Percentiles rank a stretch among this genome's conserved stretches.
Conservation (phyloP, 352 stramenopile species). For the Phytophthora boehmeriae region DNA sequence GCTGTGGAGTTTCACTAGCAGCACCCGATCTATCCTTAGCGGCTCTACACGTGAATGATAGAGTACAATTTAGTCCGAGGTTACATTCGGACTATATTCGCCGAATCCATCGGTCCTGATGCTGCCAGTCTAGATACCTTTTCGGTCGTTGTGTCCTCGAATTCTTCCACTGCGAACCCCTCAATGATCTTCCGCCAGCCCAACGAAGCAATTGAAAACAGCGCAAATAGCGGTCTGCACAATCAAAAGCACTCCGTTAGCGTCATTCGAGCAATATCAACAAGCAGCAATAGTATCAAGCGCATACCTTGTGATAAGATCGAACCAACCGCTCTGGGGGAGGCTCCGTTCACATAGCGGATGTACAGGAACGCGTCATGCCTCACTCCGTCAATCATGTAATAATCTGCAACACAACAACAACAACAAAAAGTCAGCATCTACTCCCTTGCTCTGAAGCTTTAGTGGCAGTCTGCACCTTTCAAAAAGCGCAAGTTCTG, state of each 20-base stretch:
- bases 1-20: conserved; percentile 11
- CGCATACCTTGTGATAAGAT: conserved; percentile 61
- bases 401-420: conserved; percentile 66
- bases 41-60: conserved; percentile 8
- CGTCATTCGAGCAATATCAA: conserved; percentile 9
- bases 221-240: conserved; percentile 49
- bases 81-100: conserved; percentile 26
- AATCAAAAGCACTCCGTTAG: conserved; percentile 14
- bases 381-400: conserved; percentile 82
- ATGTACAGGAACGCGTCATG: conserved; percentile 90
- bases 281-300: not conserved
- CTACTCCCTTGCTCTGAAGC: not conserved
- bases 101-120: conserved; percentile 17
- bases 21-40: conserved; percentile 29
- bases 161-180: conserved; percentile 45
- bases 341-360: conserved; percentile 79
- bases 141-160: conserved; percentile 30
- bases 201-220: conserved; percentile 74
- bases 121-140: conserved; percentile 15
- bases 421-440: conserved; percentile 10
- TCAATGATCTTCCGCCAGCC: conserved; percentile 70
- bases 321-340: conserved; percentile 69
- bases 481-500: conserved; percentile 91
- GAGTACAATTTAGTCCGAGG: conserved; percentile 21
- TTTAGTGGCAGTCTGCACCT: conserved; percentile 49